Percentiles rank a stretch among this genome's conserved stretches.
phyloP scores from a whole-genome alignment of 106 monocot species.

The Alisma plantagoaquatica region DNA sequence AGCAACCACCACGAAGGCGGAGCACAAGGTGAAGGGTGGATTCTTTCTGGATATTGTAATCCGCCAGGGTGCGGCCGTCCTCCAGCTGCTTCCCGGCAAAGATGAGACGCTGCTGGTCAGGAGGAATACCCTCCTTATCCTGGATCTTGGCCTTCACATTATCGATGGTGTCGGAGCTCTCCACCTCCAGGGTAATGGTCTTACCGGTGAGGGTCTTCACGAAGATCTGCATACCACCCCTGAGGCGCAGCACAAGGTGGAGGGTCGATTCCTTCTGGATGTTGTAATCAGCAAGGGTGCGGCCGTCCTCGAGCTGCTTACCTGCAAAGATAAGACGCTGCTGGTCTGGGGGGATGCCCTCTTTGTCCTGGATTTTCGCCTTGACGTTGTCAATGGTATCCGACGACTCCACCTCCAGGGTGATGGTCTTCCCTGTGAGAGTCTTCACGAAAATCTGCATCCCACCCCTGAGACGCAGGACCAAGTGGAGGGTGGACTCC shows the following conservation, averaged over 20 bases:
- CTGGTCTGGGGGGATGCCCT: no score
- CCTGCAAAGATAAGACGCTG: not conserved
- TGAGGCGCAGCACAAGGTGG: not conserved
- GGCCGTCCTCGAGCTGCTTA: not conserved
- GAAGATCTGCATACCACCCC: not conserved
- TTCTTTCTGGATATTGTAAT: not conserved
- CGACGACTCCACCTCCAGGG: no score
- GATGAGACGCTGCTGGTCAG: conserved; percentile 51
- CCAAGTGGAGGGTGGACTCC: no score
- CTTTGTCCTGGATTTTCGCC: no score
- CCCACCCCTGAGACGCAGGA: no score
- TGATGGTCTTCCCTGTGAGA: no score
- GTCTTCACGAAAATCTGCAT: no score
- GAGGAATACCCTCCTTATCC: conserved; percentile 53
- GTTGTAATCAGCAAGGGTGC: not conserved
- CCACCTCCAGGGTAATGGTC: not conserved
- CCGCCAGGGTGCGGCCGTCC: conserved; percentile 8
- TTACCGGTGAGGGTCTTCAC: not conserved
- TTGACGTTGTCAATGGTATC: no score
- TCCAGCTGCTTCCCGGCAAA: conserved; percentile 51
- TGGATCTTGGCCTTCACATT: conserved; percentile 62
- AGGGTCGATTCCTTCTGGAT: not conserved
- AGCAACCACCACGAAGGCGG: not conserved
- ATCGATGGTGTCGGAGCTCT: conserved; percentile 10
- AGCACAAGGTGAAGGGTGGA: not conserved